Evolutionary conservation across 2,329 filamentous ascomycete genomes (phyloP), one percentile per base, ranked within the genome.

Genomic region (Xylariaceae sp.): DNA sequence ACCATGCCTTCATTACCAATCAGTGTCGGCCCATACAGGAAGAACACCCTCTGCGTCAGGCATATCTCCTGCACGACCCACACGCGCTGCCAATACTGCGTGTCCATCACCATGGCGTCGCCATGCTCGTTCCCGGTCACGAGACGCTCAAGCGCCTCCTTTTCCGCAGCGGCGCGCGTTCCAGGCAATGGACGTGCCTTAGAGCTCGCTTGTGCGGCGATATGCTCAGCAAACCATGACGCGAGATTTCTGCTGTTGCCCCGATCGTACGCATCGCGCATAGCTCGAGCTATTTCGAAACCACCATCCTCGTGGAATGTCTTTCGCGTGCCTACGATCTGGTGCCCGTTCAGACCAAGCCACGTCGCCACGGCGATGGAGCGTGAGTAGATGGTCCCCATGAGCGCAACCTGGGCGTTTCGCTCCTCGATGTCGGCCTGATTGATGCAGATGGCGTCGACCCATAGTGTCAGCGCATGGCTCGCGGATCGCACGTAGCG

Each of bases 371-470:
- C 34, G 8, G 50, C 50, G 11, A 52, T 8, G 3, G 50, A 30
- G 18, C 50, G 50, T 15, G n/a, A 39, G 34, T 39, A 52, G 5
- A 52, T 52, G 15, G 39, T 10, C 9, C 39, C 39, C 57, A 53
- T 59, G 6, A 59, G 34, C 3, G 50, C 17, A 8, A 56, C 58
- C 35, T 60, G 58, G 10, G 58, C 18, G 30, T 48, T 56, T 11
- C 54, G 53, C 45, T 60, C 58, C 8, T 56, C 50, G 7, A 60
- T 39, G 11, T 60, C 45, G 4, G 39, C 49, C 49, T 58, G 55
- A 30, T 61, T 61, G 34, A 58, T 61, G 41, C 59, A 61, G 15
- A 61, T 47, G 17, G 59, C 55, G 37, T 61, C 55, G 39, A 58
- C 51, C 54, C 58, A 60, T 10, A 59, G 17, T 1, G 35, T 50